Evolutionary conservation across 208 protist species (phyloP).

Genomic region (Trypanosoma melophagium): DNA sequence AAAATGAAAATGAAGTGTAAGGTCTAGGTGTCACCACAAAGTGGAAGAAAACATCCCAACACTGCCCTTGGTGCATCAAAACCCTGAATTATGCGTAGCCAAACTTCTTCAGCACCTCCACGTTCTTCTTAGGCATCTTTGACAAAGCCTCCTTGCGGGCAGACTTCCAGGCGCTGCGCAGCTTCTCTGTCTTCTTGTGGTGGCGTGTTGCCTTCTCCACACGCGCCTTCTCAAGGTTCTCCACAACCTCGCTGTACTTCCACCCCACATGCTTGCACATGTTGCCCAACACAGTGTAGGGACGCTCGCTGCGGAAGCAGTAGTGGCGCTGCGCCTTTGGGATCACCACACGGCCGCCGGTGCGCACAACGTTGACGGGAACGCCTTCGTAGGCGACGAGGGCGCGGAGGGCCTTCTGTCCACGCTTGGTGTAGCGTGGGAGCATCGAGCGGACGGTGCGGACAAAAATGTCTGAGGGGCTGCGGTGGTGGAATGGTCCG

Average conservation of each 20-base stretch:
- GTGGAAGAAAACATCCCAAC: no score
- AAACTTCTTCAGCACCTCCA: constrained; percentile 89
- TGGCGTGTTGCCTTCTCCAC: constrained; percentile 69
- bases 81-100: constrained; percentile 83
- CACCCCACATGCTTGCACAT: constrained; percentile 89
- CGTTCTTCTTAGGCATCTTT: constrained; percentile 86
- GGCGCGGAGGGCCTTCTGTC: constrained; percentile 67
- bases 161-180: constrained; percentile 63
- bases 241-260: constrained; percentile 85
- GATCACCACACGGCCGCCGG: constrained; percentile 66
- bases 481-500: constrained; percentile 98
- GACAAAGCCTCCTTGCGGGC: constrained; percentile 71
- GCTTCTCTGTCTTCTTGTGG: constrained; percentile 70
- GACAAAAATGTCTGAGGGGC: constrained; percentile 96
- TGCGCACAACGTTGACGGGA: constrained; percentile 66
- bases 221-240: constrained; percentile 77
- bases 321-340: constrained; percentile 73
- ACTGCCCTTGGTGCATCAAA: no score
- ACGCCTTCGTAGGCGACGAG: constrained; percentile 85
- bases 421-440: constrained; percentile 91
- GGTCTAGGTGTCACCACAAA: no score
- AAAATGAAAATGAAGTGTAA: no score
- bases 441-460: constrained; percentile 98
- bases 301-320: constrained; percentile 75
- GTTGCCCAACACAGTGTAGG: constrained; percentile 84